phyloP scores from a whole-genome alignment of 495 filamentous ascomycete genomes.

The Daldinia childiae region DNA sequence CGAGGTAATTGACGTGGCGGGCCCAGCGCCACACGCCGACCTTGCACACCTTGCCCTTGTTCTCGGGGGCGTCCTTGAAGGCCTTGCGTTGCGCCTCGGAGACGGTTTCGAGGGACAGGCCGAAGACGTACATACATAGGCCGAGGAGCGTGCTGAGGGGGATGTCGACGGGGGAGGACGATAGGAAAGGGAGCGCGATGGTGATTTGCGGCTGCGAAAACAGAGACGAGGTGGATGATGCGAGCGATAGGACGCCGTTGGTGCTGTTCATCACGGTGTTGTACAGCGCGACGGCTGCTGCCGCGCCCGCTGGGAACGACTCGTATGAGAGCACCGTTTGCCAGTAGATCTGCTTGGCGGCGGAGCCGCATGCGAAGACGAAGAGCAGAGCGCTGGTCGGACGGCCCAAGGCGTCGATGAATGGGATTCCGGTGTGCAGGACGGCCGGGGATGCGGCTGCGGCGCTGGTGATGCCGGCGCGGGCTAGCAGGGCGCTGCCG shows the following conservation, averaged over 20 bases:
- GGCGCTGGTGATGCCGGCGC: slow-evolving; percentile 1
- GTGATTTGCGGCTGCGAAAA: slow-evolving; percentile 35
- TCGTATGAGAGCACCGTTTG: slow-evolving; percentile 52
- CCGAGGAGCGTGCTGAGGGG: slow-evolving; percentile 54
- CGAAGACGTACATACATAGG: slow-evolving; percentile 53
- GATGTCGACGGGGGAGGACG: background rate
- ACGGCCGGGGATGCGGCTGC: slow-evolving; percentile 39
- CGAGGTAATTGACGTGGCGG: slow-evolving; percentile 69
- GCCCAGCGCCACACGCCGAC: slow-evolving; percentile 62
- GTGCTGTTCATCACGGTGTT: slow-evolving; percentile 60
- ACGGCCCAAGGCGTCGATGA: slow-evolving; percentile 16
- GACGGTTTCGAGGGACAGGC: slow-evolving; percentile 59
- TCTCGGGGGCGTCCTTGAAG: slow-evolving; percentile 63
- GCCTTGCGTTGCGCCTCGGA: slow-evolving; percentile 62
- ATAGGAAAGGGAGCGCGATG: slow-evolving; percentile 18
- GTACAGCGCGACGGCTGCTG: slow-evolving; percentile 49
- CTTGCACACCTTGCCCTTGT: slow-evolving; percentile 64
- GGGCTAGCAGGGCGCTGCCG: slow-evolving; percentile 39
- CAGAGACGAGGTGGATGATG: slow-evolving; percentile 51
- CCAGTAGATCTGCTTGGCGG: slow-evolving; percentile 63
- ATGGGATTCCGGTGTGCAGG: slow-evolving; percentile 32
- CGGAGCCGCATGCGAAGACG: slow-evolving; percentile 58
- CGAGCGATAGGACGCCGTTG: slow-evolving; percentile 58
- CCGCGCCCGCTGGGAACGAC: slow-evolving; percentile 52
- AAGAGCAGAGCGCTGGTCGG: slow-evolving; percentile 54